A percentile compares a stretch with the other conserved stretches of the same genome.
Conservation (phyloP, 169 alveolate genomes). For the Amoebophrya sp. region DNA sequence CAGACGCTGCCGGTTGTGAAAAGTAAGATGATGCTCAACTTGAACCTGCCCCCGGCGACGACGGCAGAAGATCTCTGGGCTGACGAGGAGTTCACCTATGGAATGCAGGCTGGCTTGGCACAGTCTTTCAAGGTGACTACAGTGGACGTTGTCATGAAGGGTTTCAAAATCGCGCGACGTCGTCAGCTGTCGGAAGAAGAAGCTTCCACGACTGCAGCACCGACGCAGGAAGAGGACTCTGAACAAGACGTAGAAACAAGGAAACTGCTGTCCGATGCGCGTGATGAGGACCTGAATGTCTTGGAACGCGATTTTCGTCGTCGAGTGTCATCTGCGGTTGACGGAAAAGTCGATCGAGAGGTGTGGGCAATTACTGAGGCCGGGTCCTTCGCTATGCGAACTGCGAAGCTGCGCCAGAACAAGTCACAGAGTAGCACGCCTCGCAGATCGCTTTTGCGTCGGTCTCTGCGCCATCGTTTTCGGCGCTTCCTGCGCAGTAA, state of each 20-base stretch:
- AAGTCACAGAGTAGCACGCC: too few relatives aligned
- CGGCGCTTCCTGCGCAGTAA: too few relatives aligned
- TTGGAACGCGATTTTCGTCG: not conserved
- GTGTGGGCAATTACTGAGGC: too few relatives aligned
- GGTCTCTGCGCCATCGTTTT: too few relatives aligned
- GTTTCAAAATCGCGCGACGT: not conserved
- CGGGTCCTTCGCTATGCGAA: too few relatives aligned
- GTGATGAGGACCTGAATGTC: not conserved
- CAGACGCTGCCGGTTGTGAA: slow-evolving; percentile 15
- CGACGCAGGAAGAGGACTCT: too few relatives aligned
- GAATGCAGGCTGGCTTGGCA: not conserved
- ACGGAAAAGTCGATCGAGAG: not conserved
- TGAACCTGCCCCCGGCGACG: not conserved
- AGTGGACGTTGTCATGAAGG: not conserved
- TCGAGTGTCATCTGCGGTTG: not conserved
- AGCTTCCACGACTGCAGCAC: too few relatives aligned
- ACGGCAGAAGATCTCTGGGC: slow-evolving; percentile 8
- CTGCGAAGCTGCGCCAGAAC: too few relatives aligned
- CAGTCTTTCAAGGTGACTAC: not conserved
- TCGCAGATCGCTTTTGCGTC: too few relatives aligned
- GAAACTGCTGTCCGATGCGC: not conserved
- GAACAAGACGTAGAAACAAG: not conserved
- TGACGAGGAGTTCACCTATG: not conserved
- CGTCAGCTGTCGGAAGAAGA: too few relatives aligned
- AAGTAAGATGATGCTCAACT: not conserved